Evolutionary conservation across 345 rosid genomes (phyloP), one percentile per base, ranked within the genome.

Genomic region (Brassica incana): DNA sequence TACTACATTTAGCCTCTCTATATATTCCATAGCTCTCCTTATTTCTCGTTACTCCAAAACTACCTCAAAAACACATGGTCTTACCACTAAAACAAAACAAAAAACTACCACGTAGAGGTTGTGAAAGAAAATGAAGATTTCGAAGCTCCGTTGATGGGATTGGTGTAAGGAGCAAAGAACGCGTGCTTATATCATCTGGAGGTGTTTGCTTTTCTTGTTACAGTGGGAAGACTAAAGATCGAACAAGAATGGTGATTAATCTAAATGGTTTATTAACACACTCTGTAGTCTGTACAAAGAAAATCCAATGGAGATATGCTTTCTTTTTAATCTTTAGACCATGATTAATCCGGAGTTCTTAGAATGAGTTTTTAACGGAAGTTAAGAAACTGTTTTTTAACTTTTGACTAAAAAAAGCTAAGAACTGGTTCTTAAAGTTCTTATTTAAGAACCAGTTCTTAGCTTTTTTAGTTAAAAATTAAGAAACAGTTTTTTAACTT

Each of bases 141-240:
- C 30, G 32, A 86, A 85, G 87, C 67, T 80, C 40, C 75, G 78
- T 38, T 74, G 86, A 2, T 84, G 87, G 89, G 76, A 81, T 62
- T 72, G 90, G 78, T 88, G 87, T 52, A 78, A 85, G 76, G 93
- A 93, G 87, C 88, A 81, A 85, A 77, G 89, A 72, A 91, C 95
- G 0, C 83, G 95, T 7, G 73, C 86, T 52, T 91, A 93, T 77
- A 91, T 89, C 67, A 86, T 91, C 27, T 91, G 93, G 93, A 89
- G 89, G 84, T 93, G 98, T 61, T 82, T 89, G 3, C 85, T 87
- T 65, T 85, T 90, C 77, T 90, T 93, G 74, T 86, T 91, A 5
- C 78, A 80, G 6, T 80, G 88, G 86, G 82, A 84, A 5, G 88
- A 89, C 30, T 77, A 27, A 60, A 38, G 52, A 62, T 61, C 61